A percentile compares a stretch with the other conserved stretches of the same genome.
Conservation (phyloP, 768 basidiomycete species). For the Boletus coccyginus region DNA sequence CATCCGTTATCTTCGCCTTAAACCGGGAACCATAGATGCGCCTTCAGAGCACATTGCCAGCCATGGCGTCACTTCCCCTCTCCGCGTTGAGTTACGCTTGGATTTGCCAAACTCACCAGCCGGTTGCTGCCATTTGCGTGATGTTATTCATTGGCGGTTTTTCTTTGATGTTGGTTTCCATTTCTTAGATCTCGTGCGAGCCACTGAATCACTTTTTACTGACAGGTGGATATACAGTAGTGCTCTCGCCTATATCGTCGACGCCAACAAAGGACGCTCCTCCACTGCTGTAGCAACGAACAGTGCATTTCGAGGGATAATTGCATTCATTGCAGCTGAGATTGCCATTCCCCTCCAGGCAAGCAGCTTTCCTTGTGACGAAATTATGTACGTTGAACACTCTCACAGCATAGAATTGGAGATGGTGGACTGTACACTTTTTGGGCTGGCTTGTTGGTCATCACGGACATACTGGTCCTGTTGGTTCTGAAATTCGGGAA, state of each 20-base stretch:
- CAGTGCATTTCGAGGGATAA: slow-evolving; percentile 66
- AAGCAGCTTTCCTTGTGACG: not conserved
- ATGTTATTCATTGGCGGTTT: slow-evolving; percentile 72
- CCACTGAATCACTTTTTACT: not conserved
- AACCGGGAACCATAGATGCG: slow-evolving; percentile 53
- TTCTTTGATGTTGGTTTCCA: slow-evolving; percentile 38
- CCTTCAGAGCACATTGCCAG: slow-evolving; percentile 57
- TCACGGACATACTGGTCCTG: slow-evolving; percentile 52
- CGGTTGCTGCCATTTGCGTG: slow-evolving; percentile 68
- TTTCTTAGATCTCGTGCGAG: not conserved
- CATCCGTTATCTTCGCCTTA: not conserved
- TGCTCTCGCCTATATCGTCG: slow-evolving; percentile 82
- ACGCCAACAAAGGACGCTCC: slow-evolving; percentile 79
- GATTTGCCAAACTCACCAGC: slow-evolving; percentile 61
- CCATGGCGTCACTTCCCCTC: slow-evolving; percentile 52
- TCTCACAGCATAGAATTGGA: slow-evolving; percentile 19
- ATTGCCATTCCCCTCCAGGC: slow-evolving; percentile 73
- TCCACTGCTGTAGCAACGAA: slow-evolving; percentile 76
- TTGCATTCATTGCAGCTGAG: slow-evolving; percentile 70
- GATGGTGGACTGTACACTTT: slow-evolving; percentile 31
- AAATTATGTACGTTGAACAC: not conserved
- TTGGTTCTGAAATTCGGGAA: slow-evolving; percentile 59
- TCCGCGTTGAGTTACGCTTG: slow-evolving; percentile 71
- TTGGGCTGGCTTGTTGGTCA: slow-evolving; percentile 52
- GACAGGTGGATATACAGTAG: slow-evolving; percentile 57